Conservation (phyloP, 1,284 basidiomycete genomes). For the Boletus semigastroideus region DNA sequence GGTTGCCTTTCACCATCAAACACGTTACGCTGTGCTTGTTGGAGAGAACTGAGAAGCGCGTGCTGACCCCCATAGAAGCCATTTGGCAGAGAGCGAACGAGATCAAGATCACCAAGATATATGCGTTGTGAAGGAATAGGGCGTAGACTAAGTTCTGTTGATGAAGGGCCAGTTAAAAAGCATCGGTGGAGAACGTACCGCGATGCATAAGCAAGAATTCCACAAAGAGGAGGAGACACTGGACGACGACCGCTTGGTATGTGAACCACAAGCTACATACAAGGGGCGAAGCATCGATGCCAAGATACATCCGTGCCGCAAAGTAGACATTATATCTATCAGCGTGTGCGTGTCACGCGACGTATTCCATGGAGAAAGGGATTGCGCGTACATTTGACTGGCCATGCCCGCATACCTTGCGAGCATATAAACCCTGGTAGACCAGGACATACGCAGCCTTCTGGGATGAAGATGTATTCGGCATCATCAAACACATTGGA, state of each 20-base stretch:
- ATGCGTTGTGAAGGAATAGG: slow-evolving; percentile 9
- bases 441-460: not conserved
- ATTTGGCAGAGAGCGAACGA: slow-evolving; percentile 1
- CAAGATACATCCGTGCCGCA: not conserved
- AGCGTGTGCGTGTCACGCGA: not conserved
- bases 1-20: slow-evolving; percentile 2
- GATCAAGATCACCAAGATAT: slow-evolving; percentile 7
- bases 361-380: not conserved
- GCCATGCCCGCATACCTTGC: not conserved
- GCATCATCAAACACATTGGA: not conserved
- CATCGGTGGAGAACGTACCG: not conserved
- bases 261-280: slow-evolving; percentile 8
- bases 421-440: not conserved
- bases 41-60: slow-evolving; percentile 1
- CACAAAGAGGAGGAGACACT: slow-evolving; percentile 8
- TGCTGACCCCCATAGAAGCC: slow-evolving; percentile 13
- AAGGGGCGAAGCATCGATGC: not conserved
- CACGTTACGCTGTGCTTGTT: slow-evolving; percentile 6
- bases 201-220: slow-evolving; percentile 13
- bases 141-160: slow-evolving; percentile 6
- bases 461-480: not conserved
- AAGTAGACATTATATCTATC: slow-evolving; percentile 4
- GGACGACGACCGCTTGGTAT: slow-evolving; percentile 12
- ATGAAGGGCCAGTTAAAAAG: not conserved
- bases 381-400: not conserved